Evolutionary conservation across 345 rosid genomes (phyloP).

Genomic region (Eucalyptus erythrocorys): DNA sequence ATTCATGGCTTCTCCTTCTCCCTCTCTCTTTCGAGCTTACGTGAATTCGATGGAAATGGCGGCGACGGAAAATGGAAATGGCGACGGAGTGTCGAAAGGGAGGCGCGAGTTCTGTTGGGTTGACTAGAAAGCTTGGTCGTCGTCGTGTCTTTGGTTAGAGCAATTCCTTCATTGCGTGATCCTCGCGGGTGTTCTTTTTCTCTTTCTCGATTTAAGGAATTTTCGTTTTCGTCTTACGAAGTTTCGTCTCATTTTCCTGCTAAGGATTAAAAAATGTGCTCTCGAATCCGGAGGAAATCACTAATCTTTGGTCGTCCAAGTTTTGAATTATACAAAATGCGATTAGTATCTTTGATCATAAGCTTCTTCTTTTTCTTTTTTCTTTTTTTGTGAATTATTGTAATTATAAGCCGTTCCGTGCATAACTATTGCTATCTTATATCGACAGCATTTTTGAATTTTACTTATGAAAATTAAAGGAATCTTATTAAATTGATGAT

Average conservation of each 20-base stretch:
- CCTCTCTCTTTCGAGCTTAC: background rate
- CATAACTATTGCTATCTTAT: rapidly evolving
- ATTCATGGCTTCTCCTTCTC: background rate
- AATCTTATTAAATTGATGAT: background rate
- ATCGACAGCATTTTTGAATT: rapidly evolving
- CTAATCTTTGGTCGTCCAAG: background rate
- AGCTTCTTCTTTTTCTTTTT: background rate
- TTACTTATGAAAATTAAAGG: rapidly evolving
- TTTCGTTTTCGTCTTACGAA: background rate
- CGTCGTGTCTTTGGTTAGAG: background rate
- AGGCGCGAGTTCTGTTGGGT: background rate
- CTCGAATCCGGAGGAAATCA: background rate
- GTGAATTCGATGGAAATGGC: background rate
- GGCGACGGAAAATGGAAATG: too few relatives aligned
- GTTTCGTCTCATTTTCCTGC: background rate
- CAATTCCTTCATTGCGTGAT: background rate
- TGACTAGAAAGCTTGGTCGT: background rate
- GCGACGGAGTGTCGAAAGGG: background rate
- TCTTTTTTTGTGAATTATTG: background rate
- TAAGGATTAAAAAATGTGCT: background rate
- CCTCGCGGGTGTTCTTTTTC: background rate
- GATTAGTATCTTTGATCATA: too few relatives aligned
- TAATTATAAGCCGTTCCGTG: rapidly evolving
- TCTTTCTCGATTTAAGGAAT: background rate
- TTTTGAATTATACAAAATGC: too few relatives aligned